Evolutionary conservation across 2,329 filamentous ascomycete genomes (phyloP).

Genomic region (Drechmeria coniospora): DNA sequence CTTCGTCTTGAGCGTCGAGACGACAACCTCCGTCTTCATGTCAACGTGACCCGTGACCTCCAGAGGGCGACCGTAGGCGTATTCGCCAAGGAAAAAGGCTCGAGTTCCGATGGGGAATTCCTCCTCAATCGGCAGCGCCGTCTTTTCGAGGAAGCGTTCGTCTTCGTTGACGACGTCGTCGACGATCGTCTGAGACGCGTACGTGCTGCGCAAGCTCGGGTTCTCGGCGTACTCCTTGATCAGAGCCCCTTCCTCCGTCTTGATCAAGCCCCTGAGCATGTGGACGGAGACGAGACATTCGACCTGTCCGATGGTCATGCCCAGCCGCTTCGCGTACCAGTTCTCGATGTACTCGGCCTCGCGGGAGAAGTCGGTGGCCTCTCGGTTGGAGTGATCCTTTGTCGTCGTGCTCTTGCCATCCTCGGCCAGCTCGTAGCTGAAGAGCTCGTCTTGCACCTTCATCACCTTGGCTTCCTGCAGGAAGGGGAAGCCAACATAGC

Average conservation of each 20-base stretch:
- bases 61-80: constrained; percentile 80
- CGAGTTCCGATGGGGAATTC: constrained; percentile 75
- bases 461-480: constrained; percentile 84
- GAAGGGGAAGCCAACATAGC: constrained; percentile 90
- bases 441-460: constrained; percentile 82
- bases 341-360: constrained; percentile 74
- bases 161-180: constrained; percentile 84
- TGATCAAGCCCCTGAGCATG: constrained; percentile 79
- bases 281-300: constrained; percentile 86
- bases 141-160: constrained; percentile 80
- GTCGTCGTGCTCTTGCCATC: constrained; percentile 49
- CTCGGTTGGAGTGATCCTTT: constrained; percentile 55
- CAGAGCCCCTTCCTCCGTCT: constrained; percentile 80
- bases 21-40: constrained; percentile 62
- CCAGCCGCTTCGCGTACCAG: constrained; percentile 80
- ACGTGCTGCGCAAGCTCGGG: constrained; percentile 72
- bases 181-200: constrained; percentile 81
- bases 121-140: constrained; percentile 74
- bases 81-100: constrained; percentile 89
- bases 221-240: constrained; percentile 87
- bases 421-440: constrained; percentile 63
- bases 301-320: constrained; percentile 70
- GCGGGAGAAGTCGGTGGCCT: constrained; percentile 71
- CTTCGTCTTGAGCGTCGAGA: constrained; percentile 55
- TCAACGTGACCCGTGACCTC: constrained; percentile 60